phyloP scores from a whole-genome alignment of 1,284 basidiomycete genomes.

The Mycena citricolor region DNA sequence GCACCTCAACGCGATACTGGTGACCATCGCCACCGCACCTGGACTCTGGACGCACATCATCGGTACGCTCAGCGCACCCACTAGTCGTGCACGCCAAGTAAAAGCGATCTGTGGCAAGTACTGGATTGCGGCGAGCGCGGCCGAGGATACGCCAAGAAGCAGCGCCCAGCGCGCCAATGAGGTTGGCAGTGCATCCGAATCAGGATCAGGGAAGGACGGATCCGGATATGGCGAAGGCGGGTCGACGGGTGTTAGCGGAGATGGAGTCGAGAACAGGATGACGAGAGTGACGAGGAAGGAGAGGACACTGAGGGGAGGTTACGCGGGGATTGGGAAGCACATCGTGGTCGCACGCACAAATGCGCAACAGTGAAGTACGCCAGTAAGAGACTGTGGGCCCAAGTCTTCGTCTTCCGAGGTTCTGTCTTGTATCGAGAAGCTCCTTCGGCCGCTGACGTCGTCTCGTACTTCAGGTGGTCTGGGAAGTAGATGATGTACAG shows the following conservation, averaged over 20 bases:
- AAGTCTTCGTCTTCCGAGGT: slow-evolving; percentile 58
- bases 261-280: slow-evolving; percentile 48
- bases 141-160: slow-evolving; percentile 84
- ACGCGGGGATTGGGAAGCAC: slow-evolving; percentile 2
- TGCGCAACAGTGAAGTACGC: slow-evolving; percentile 74
- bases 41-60: slow-evolving; percentile 97
- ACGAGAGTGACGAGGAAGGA: slow-evolving; percentile 53
- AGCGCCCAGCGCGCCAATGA: slow-evolving; percentile 65
- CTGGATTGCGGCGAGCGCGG: slow-evolving; percentile 77
- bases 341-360: slow-evolving; percentile 53
- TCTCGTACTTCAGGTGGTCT: slow-evolving; percentile 68
- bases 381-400: slow-evolving; percentile 74
- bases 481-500: slow-evolving; percentile 95
- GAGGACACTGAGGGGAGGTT: slow-evolving; percentile 44
- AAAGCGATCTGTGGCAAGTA: slow-evolving; percentile 86
- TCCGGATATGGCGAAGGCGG: slow-evolving; percentile 18
- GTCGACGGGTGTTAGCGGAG: slow-evolving; percentile 34
- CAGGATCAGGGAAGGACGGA: slow-evolving; percentile 17
- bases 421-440: slow-evolving; percentile 35
- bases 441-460: slow-evolving; percentile 24
- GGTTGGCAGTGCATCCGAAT: slow-evolving; percentile 28
- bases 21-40: slow-evolving; percentile 85
- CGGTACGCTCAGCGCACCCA: slow-evolving; percentile 89
- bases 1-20: slow-evolving; percentile 76
- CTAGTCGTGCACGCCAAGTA: slow-evolving; percentile 78